Conservation (phyloP, 208 protist species). For the Leishmania guyanensis region DNA sequence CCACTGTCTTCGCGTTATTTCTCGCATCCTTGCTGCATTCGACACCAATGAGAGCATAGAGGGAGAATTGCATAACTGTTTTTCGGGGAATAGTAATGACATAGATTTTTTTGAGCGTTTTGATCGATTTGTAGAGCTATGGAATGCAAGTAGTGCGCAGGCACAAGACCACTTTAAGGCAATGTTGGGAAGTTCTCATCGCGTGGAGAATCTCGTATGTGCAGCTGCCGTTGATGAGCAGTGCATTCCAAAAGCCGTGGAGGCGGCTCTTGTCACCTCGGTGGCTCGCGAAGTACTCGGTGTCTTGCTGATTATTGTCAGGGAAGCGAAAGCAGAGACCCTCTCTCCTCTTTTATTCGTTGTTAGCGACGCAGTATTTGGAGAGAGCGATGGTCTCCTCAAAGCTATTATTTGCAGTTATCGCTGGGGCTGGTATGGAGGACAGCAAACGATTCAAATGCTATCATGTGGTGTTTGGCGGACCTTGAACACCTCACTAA, state of each 20-base stretch:
- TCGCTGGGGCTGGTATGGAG: constrained; percentile 12
- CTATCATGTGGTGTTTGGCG: not conserved
- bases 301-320: constrained; percentile 9
- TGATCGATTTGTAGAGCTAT: constrained; percentile 5
- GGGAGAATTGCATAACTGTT: not conserved
- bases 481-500: not conserved
- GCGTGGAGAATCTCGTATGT: constrained; percentile 9
- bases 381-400: constrained; percentile 1
- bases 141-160: constrained; percentile 8
- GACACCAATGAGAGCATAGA: not conserved
- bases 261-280: not conserved
- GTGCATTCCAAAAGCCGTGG: constrained; percentile 12
- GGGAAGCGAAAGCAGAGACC: not conserved
- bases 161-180: not conserved
- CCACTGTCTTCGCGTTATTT: not conserved
- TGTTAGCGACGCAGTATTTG: not conserved
- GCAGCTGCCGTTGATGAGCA: constrained; percentile 4
- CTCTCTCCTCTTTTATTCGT: not conserved
- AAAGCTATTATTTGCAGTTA: constrained; percentile 4
- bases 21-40: not conserved
- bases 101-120: constrained; percentile 2
- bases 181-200: not conserved
- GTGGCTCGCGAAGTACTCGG: not conserved
- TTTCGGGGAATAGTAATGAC: not conserved
- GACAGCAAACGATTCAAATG: not conserved